These are phyloP conservation scores for Paraleonurus japonicus DNA, from an alignment of 257 asterid species.

Conservation along the genomic window DNA sequence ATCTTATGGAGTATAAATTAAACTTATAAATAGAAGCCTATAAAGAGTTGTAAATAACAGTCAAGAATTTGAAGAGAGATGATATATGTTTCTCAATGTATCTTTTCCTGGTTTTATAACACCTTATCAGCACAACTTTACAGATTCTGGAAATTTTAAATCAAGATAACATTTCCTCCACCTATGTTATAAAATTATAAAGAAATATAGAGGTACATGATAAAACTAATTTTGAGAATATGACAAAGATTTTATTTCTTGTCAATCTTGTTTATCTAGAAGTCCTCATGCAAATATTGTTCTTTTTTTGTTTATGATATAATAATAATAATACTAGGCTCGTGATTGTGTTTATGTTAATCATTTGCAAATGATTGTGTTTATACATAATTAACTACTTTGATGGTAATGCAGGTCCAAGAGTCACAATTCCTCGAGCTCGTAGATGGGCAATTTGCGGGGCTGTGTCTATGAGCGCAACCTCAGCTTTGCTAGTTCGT, in stretches of 20 bases:
- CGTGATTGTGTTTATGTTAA: not conserved
- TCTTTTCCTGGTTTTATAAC: not conserved
- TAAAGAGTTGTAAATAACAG: not conserved
- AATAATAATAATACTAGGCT: not conserved
- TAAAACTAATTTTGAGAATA: no score
- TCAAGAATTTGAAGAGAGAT: not conserved
- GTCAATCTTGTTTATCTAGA: not conserved
- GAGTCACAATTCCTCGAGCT: constrained; percentile 73
- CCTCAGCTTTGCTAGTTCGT: constrained; percentile 72
- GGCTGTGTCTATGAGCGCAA: constrained; percentile 56
- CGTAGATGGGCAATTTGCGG: constrained; percentile 89
- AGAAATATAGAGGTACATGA: not conserved
- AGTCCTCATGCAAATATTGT: not conserved
- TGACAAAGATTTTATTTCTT: not conserved
- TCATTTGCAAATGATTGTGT: not conserved
- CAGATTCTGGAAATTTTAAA: not conserved
- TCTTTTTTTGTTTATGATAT: not conserved
- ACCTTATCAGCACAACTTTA: not conserved
- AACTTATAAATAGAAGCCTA: not conserved
- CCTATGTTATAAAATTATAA: not conserved
- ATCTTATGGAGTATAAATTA: no score
- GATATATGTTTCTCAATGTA: not conserved
- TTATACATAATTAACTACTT: not conserved
- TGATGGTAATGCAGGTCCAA: constrained; percentile 62
- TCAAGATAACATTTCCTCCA: not conserved